Evolutionary conservation across 75 land plant genomes (phyloP), one percentile per base, ranked within the genome.

Genomic region (Selaginella tamariscina): DNA sequence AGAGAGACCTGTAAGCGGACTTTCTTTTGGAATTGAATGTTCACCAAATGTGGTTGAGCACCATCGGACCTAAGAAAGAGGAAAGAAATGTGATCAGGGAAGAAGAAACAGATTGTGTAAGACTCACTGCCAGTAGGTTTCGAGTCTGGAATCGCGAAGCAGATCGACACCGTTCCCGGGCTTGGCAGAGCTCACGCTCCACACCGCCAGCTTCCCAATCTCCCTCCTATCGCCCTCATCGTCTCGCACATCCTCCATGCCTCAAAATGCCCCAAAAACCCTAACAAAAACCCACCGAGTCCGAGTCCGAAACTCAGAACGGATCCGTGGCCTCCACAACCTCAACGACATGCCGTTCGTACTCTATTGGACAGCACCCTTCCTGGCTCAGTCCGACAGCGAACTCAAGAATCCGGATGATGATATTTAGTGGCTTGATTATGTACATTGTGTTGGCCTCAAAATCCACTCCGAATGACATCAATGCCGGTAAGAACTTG

Each of bases 131-230:
- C 98, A 94, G 73, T 83, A 94, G 57, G 98, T 87, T 0, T 85
- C 91, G 33, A 82, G 68, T 32, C 80, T 90, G 59, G 82, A 82
- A 65, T 94, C 98, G 24, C 88, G 88, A 27, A 94, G 97, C 69
- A 79, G 68, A 33, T 72, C 73, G 71, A 94, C 91, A 70, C 96
- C 98, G 78, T 90, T 90, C 56, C 96, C 91, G 0, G 88, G 85
- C 69, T 94, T 90, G 81, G 79, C 86, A 56, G 98, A 94, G 82
- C 98, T 94, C 66, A 94, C 98, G 71, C 87, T 90, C 98, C 91
- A 94, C 24, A 90, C 91, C 20, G 98, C 98, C 56, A 85, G 95
- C 76, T 87, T 94, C 11, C 84, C 90, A 77, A 94, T 85, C 76
- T 94, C 98, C 29, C 91, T 64, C 65, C 82, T 71, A 29, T 90